These are phyloP conservation scores for Podila minutissima DNA, from an alignment of 192 early-diverging fungal genomes.

Conservation along the genomic window DNA sequence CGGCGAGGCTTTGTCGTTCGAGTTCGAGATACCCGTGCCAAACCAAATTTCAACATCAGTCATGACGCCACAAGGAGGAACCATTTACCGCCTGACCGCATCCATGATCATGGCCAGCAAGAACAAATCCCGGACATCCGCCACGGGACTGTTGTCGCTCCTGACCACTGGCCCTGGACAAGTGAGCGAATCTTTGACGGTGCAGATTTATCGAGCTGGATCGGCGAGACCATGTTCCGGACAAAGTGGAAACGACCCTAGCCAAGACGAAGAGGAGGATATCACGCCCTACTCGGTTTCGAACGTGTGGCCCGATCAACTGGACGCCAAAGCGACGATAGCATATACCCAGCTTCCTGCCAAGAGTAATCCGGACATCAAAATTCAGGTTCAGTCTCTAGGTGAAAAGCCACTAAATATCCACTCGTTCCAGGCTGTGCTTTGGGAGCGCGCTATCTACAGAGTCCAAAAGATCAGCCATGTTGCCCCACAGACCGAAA, in stretches of 20 bases:
- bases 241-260: no score
- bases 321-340: conserved; percentile 5
- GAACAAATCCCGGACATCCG: neutral
- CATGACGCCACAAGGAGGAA: conserved; percentile 20
- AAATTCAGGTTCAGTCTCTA: neutral
- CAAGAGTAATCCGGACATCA: conserved; percentile 5
- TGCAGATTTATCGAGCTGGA: conserved; percentile 17
- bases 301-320: conserved; percentile 4
- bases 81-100: conserved; percentile 13
- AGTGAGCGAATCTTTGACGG: neutral
- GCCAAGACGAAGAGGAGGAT: neutral
- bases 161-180: neutral
- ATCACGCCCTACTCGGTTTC: conserved; percentile 10
- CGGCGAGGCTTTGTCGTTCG: conserved; percentile 6
- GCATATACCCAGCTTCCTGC: conserved; percentile 12
- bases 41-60: conserved; percentile 14
- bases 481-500: neutral
- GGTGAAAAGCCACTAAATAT: neutral
- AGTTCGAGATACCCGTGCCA: conserved; percentile 19
- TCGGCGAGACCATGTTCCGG: neutral
- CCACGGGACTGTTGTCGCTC: neutral
- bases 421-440: conserved; percentile 4
- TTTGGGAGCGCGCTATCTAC: conserved; percentile 18
- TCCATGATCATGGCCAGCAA: conserved; percentile 3
- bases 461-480: conserved; percentile 1